Evolutionary conservation across 495 filamentous ascomycete genomes (phyloP), one percentile per base, ranked within the genome.

Genomic region (Hypoxylon trugodes): DNA sequence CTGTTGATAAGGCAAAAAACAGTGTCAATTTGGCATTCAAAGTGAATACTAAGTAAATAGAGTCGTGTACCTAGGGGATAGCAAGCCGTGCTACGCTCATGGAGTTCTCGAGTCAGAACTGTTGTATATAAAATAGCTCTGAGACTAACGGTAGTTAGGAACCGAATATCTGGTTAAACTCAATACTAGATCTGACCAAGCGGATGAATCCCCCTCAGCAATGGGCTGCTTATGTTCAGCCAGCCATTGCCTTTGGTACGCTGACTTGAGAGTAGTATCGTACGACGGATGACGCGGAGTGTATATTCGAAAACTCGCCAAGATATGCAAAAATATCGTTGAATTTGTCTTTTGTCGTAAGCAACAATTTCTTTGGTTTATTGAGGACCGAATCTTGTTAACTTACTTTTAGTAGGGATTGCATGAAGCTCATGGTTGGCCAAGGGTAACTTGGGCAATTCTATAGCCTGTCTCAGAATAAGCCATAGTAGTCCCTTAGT

Each of bases 181-280:
- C 16, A 37, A 33, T 24, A 24, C 30, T 55, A 7, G 60, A 30
- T 36, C 45, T 51, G n/a, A 43, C 0, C 6, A 37, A 35, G 37
- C 10, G 21, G 24, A 33, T 40, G 8, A 30, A 24, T 40, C 22
- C 18, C 43, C 16, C 49, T 43, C 25, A 30, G 35, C 16, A 38
- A 35, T 26, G 22, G 38, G 56, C 45, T 61, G 37, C 62, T 66
- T 56, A 57, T 18, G 16, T 6, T 45, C 42, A 65, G 49, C 48
- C 18, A 53, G 41, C 41, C 36, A 49, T n/a, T 12, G 38, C 7
- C 12, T 59, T 26, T 8, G 15, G 28, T 30, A 38, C 13, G n/a
- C 21, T 35, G 15, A 35, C 40, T 41, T 59, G 12, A 18, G 18
- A 41, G 49, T 49, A 35, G 55, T 47, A 16, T 37, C 4, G 18